Base-by-base conservation (phyloP, 2,329 filamentous ascomycete genomes). In the Exophiala dermatitidis region DNA sequence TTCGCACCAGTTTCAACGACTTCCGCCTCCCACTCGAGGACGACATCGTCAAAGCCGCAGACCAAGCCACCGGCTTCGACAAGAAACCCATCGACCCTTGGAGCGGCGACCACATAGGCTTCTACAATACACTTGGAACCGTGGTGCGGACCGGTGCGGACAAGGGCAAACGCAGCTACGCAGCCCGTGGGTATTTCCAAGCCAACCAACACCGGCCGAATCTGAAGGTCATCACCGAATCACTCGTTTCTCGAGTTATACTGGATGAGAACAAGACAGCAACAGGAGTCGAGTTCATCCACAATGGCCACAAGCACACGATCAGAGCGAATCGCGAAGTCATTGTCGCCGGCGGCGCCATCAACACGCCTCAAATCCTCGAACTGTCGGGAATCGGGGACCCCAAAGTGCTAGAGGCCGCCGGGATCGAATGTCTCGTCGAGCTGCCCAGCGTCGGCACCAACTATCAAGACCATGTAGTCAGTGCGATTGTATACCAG, bases 351-450 rank as follows among this genome's bases (percentile, higher is more conserved):
- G 80, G 80, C 0, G 83, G 83, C 0, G 76, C 73, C 30, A 69
- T 79, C 38, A 75, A 77, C 62, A 81, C 77, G 6, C 82, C 76
- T 3, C 80, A 77, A 65, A 69, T 81, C 10, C 73, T 79, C n/a
- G 81, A 85, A 58, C 68, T 83, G 1, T 83, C 80, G 0, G 82
- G 82, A 0, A 73, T 85, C 37, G 82, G 82, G 3, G 69, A 72
- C 43, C 67, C 69, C 2, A 62, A 69, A 0, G 61, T 77, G 5
- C 67, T 79, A 3, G 58, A 68, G 9, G 63, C 65, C 1, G 71
- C 70, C 2, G 71, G 71, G 0, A 70, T 79, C n/a, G 61, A 69
- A 8, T 65, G 70, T 32, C 73, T 72, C 52, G 66, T 78, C 10
- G 63, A 69, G 26, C 74, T 72, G 41, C 65, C 68, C 2, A 70